Evolutionary conservation across 441 rosid species (phyloP).

Genomic region (Euphorbia corollata): DNA sequence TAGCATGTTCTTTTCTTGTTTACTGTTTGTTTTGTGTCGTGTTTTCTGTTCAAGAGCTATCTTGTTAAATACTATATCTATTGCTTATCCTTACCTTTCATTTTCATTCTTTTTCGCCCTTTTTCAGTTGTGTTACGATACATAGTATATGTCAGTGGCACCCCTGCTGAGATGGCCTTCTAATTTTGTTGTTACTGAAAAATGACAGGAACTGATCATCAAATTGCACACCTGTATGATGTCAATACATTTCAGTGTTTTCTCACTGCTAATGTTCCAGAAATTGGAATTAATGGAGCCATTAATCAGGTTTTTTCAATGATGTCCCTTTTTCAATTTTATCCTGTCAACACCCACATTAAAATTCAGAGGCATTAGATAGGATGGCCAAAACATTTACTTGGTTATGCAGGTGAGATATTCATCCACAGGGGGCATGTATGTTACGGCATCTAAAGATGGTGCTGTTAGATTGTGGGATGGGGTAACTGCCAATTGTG

Average conservation of each 20-base stretch:
- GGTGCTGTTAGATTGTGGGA: conserved; percentile 73
- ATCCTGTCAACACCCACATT: conserved; percentile 2
- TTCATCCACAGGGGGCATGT: conserved; percentile 69
- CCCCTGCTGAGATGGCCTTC: conserved; percentile 7
- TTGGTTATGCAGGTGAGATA: conserved; percentile 59
- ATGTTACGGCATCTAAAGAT: conserved; percentile 79
- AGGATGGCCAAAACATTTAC: conserved; percentile 6
- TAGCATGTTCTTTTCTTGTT: background rate
- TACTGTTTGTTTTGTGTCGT: background rate
- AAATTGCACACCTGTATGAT: conserved; percentile 73
- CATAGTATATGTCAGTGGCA: background rate
- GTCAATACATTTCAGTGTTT: conserved; percentile 71
- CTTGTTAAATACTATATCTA: conserved; percentile 9
- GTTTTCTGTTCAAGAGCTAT: background rate
- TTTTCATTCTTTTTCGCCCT: background rate
- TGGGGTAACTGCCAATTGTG: conserved; percentile 58
- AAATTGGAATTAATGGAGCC: conserved; percentile 54
- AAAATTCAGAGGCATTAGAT: conserved; percentile 7
- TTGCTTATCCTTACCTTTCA: background rate
- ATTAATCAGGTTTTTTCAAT: conserved; percentile 61
- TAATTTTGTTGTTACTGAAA: conserved; percentile 21
- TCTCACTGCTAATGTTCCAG: conserved; percentile 55
- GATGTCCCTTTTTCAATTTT: conserved; percentile 8
- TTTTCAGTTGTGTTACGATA: background rate
- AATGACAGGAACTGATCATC: conserved; percentile 73